phyloP scores from a whole-genome alignment of 768 basidiomycete species.

The Gautieria morchelliformis region DNA sequence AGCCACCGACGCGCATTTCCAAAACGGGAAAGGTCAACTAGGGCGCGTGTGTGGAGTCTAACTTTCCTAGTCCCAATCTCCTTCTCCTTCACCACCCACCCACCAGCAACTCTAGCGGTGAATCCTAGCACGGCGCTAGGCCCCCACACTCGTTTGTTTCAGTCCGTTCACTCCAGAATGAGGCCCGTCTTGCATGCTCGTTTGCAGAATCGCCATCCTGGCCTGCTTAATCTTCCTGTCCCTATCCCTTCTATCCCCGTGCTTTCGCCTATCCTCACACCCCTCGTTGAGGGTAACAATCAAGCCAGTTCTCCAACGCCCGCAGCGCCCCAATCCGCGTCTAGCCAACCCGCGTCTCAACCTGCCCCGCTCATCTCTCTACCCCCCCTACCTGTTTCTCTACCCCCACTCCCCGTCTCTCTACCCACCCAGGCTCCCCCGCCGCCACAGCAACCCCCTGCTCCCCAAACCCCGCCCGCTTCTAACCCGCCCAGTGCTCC shows the following conservation, averaged over 20 bases:
- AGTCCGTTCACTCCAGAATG: background rate
- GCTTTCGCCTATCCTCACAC: background rate
- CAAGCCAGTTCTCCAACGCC: background rate
- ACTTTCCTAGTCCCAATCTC: too few relatives aligned
- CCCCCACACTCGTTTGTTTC: background rate
- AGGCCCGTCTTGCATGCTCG: background rate
- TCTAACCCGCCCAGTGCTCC: background rate
- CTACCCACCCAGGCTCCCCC: background rate
- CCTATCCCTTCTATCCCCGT: background rate
- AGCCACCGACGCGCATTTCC: too few relatives aligned
- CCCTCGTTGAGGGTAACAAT: background rate
- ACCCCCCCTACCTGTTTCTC: background rate
- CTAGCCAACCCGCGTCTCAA: background rate
- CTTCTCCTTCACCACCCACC: too few relatives aligned
- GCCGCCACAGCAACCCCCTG: background rate
- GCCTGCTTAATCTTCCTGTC: background rate
- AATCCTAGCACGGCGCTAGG: background rate
- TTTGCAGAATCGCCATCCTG: background rate
- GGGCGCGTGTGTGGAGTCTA: too few relatives aligned
- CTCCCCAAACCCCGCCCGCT: background rate
- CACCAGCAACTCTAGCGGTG: background rate
- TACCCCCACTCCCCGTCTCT: background rate
- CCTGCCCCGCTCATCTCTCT: background rate
- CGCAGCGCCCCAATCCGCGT: background rate
- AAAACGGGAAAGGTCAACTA: too few relatives aligned